Evolutionary conservation across 2,329 filamentous ascomycete genomes (phyloP), one percentile per base, ranked within the genome.

Genomic region (Scytalidium lignicola): DNA sequence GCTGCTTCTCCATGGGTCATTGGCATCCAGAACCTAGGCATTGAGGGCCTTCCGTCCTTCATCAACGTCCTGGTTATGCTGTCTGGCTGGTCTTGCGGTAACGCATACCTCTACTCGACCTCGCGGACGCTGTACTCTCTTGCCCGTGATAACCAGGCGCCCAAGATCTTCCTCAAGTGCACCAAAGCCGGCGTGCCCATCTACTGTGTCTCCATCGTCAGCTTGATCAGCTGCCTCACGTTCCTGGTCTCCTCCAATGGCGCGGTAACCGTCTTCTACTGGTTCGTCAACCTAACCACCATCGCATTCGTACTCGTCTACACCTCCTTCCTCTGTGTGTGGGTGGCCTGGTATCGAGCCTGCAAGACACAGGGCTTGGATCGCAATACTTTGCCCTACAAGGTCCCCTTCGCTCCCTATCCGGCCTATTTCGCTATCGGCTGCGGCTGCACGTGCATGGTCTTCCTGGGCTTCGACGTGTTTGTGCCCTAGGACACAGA

Each of bases 31-130:
- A 68, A 70, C 44, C 71, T 67, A 2, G 73, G 73, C 2, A 72
- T 76, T 52, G 65, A 68, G 3, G 71, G 67, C 3, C 65, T 79
- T 4, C 71, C 74, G 44, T 69, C 66, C 15, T 66, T 79, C 46
- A 74, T 79, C 62, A 79, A 79, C 53, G 75, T 70, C 19, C 70
- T 74, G 21, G 74, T 78, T 62, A 62, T 79, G 49, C 72, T 73
- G 18, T 74, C 70, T 3, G 76, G 73, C 3, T 75, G 73, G 66
- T 76, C 72, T 1, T 74, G 74, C n/a, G 76, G 72, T 40, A 79
- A 79, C 58, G 69, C 73, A 1, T 76, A 75, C 63, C 58, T 76
- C 23, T 79, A 75, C 60, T 65, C 73, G 1, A 71, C 71, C 1
- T 72, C 69, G 6, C 72, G 76, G 41, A 74, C 72, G 7, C 64